Base-by-base conservation (phyloP, 768 basidiomycete genomes). In the Mycena olivaceomarginata region DNA sequence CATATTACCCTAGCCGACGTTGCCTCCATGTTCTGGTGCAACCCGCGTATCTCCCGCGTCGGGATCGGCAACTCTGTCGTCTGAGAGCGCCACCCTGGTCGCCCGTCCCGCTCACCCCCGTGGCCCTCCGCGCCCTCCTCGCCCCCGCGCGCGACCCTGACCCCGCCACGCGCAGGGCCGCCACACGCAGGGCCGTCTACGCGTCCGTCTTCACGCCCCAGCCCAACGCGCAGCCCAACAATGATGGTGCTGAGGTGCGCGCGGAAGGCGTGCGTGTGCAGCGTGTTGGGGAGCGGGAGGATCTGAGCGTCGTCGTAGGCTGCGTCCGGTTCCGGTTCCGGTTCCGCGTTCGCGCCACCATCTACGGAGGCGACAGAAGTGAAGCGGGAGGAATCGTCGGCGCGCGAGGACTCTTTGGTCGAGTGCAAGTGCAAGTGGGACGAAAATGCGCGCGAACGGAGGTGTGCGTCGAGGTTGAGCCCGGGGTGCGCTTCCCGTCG, bases 171-270 rank as follows among this genome's bases (percentile, higher is more conserved):
- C 43, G 43, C 43, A n/a, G n/a, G n/a, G n/a, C 43, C 43, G 43
- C 43, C 43, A 43, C 43, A 43, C 43, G 7, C 12, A 6, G 43
- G 43, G 43, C 43, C 43, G 43, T 12, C 7, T 12, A 43, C 7
- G 7, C 43, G 7, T 43, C 43, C 43, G 7, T 43, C 12, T 12
- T 6, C 43, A 12, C 43, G 43, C 43, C n/a, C n/a, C n/a, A n/a
- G n/a, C n/a, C n/a, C n/a, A n/a, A n/a, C n/a, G n/a, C n/a, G n/a
- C n/a, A n/a, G n/a, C n/a, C n/a, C n/a, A n/a, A n/a, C n/a, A n/a
- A n/a, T 70, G 68, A 79, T 79, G 12, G 78, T 79, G 63, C 56
- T 62, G 12, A 79, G 67, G 46, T 76, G 78, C 63, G 69, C 68
- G 68, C 63, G 68, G 74, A 65, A 75, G 12, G 63, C 53, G 68